Evolutionary conservation across 441 rosid genomes (phyloP).

Genomic region (Adansonia gregorii): DNA sequence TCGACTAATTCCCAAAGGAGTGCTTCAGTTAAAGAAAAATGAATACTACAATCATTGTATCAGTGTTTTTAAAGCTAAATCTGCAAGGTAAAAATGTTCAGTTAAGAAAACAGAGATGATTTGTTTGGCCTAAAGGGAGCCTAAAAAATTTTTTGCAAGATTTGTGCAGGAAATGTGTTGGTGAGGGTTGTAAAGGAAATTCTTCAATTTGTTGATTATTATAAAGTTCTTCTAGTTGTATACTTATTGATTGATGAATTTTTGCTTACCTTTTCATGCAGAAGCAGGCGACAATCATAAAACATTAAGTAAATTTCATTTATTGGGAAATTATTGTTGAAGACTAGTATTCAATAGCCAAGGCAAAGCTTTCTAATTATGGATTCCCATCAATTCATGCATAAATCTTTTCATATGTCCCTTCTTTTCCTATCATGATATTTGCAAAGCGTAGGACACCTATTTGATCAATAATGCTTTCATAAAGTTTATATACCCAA

Average conservation of each 20-base stretch:
- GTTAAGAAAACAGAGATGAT: neutral
- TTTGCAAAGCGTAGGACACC: neutral
- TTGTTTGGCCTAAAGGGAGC: neutral
- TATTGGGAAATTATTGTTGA: neutral
- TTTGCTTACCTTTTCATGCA: neutral
- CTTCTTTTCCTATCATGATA: neutral
- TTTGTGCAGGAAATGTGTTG: neutral
- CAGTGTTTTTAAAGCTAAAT: neutral
- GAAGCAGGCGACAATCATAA: neutral
- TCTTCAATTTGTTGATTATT: neutral
- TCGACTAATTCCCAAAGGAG: conserved; percentile 46
- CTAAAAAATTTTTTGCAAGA: neutral
- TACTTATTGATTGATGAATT: neutral
- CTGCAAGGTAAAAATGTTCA: neutral
- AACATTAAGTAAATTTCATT: neutral
- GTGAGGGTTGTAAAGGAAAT: neutral
- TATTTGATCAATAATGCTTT: neutral
- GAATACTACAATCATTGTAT: neutral
- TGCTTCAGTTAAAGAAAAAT: conserved; percentile 31
- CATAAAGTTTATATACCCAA: neutral
- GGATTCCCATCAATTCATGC: neutral
- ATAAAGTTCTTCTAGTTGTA: neutral
- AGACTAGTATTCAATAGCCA: neutral
- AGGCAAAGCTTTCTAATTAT: neutral
- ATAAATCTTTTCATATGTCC: neutral